Base-by-base conservation (phyloP, 805 yeast genomes). In the Nakazawaea holstii region DNA sequence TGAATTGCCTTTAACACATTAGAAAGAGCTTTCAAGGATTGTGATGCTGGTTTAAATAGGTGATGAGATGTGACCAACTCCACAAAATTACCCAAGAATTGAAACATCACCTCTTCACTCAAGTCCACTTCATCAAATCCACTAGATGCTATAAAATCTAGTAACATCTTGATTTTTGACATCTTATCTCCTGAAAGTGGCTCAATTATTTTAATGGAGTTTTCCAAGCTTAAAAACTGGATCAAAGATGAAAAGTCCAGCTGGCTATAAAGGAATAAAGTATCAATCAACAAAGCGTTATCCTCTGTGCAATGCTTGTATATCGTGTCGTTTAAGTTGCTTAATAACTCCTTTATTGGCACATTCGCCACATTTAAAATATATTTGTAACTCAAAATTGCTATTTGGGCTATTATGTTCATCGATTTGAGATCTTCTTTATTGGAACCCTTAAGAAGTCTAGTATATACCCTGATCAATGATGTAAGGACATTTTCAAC, bases 1-100 rank as follows among this genome's bases (percentile, higher is more conserved):
- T 52, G 31, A 5, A 58, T 52, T 20, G 52, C 39, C 13, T 52
- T 49, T 13, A 55, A 40, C 8, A 58, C 48, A 35, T 53, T 43
- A 1, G 57, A 46, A 14, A 58, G 31, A 6, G 57, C 54, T 24
- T 39, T 43, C 33, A 58, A 43, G 17, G 53, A 49, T 6, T 14
- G 15, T 14, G 28, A 31, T 27, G 48, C 44, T 2, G 53, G 35
- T 14, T 48, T 15, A n/a, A 46, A n/a, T 6, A 39, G 26, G 33
- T 51, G 42, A 9, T 49, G 32, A 14, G 43, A 35, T 3, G 35
- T 33, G 3, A 36, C 6, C 6, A 42, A 13, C 8, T 7, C 7
- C 26, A 42, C 15, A 15, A 42, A 42, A 14, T 42, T 42, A 6
- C 39, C 39, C 27, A 42, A 26, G 27, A 42, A 42, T 10, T 33